phyloP scores from a whole-genome alignment of 352 stramenopile species.

The Globisporangium uncinulatum region DNA sequence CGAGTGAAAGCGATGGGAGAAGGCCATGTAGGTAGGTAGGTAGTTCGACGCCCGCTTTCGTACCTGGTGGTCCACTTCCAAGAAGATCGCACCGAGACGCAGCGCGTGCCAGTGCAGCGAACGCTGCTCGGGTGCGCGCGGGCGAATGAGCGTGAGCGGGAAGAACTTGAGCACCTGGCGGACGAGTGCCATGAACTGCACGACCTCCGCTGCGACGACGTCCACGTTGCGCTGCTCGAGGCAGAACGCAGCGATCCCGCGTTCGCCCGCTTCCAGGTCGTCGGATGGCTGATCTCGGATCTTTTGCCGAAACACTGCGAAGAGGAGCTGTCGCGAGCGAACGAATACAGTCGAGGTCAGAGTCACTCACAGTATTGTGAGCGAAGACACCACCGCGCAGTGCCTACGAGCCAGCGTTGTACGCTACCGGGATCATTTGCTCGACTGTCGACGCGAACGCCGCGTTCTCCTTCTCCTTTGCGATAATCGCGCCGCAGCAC shows the following conservation, averaged over 20 bases:
- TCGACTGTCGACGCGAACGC: constrained; percentile 19
- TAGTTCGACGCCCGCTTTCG: neutral
- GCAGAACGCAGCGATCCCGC: constrained; percentile 31
- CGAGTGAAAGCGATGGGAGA: too few species aligned
- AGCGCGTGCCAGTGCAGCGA: constrained; percentile 37
- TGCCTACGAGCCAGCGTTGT: neutral
- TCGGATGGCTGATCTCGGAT: constrained; percentile 28
- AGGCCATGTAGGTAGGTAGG: too few species aligned
- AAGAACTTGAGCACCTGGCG: constrained; percentile 39
- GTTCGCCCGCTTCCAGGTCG: constrained; percentile 13
- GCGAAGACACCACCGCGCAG: neutral
- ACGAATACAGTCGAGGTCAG: neutral
- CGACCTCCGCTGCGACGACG: constrained; percentile 36
- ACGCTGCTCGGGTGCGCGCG: constrained; percentile 16
- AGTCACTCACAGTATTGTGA: neutral
- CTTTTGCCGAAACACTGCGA: constrained; percentile 34
- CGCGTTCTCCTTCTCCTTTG: constrained; percentile 25
- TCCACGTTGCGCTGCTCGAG: constrained; percentile 25
- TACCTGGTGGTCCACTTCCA: constrained; percentile 60
- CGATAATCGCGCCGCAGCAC: constrained; percentile 34
- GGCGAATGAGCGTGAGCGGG: constrained; percentile 24
- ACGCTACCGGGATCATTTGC: constrained; percentile 20
- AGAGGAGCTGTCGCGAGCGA: constrained; percentile 18
- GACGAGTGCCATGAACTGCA: constrained; percentile 45
- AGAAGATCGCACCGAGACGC: constrained; percentile 35